These are phyloP conservation scores for Hyphopichia wangnamkhiaoensis DNA, from an alignment of 1,139 yeast genomes.

Conservation along the genomic window DNA sequence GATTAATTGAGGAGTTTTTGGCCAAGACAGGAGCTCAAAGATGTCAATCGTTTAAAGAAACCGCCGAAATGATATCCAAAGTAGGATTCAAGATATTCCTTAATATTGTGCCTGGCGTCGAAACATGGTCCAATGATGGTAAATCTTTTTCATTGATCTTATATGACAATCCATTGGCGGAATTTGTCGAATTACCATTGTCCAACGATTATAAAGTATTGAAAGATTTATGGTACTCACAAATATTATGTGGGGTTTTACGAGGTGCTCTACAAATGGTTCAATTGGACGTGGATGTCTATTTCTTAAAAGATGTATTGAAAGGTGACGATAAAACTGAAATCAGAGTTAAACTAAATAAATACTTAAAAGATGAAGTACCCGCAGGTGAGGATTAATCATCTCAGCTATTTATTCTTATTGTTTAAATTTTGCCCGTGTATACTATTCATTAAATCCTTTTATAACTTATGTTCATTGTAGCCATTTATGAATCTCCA, in stretches of 20 bases:
- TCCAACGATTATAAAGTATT: slow-evolving; percentile 59
- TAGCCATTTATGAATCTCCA: no score
- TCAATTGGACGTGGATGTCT: slow-evolving; percentile 85
- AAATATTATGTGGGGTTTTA: slow-evolving; percentile 84
- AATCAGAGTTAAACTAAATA: slow-evolving; percentile 67
- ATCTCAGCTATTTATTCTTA: no score
- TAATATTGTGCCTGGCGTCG: slow-evolving; percentile 74
- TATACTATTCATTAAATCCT: no score
- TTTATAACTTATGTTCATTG: no score
- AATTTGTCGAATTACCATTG: slow-evolving; percentile 89
- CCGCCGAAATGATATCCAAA: slow-evolving; percentile 83
- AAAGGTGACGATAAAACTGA: slow-evolving; percentile 87
- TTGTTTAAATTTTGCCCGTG: no score
- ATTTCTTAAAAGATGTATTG: slow-evolving; percentile 75
- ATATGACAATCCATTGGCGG: slow-evolving; percentile 88
- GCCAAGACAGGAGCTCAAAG: slow-evolving; percentile 85
- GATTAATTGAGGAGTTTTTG: slow-evolving; percentile 89
- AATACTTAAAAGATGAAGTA: slow-evolving; percentile 84
- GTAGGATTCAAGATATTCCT: slow-evolving; percentile 89
- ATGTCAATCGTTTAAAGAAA: slow-evolving; percentile 77
- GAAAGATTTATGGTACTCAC: slow-evolving; percentile 88
- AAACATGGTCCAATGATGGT: slow-evolving; percentile 77
- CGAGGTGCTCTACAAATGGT: slow-evolving; percentile 96
- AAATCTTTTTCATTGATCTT: slow-evolving; percentile 73
- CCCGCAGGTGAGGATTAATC: slow-evolving; percentile 91